These are phyloP conservation scores for Vigna trinervia DNA, from an alignment of 306 rosid genomes.

Conservation along the genomic window DNA sequence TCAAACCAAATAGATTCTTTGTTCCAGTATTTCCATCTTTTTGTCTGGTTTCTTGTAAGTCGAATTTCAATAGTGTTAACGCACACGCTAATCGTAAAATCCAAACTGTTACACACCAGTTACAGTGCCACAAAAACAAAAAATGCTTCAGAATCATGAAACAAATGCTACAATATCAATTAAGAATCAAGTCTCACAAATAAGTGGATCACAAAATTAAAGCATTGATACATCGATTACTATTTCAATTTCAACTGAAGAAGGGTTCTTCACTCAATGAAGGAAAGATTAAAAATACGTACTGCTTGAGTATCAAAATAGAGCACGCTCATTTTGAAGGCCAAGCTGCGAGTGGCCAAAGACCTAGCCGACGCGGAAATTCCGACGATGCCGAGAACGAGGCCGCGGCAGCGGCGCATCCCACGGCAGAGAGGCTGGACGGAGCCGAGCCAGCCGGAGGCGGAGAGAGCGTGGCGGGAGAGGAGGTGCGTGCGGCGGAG, in stretches of 20 bases:
- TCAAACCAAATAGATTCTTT: neutral
- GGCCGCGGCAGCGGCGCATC: constrained; percentile 96
- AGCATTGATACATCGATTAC: neutral
- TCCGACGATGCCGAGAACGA: constrained; percentile 91
- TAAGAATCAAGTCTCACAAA: neutral
- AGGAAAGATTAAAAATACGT: constrained; percentile 16
- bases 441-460: constrained; percentile 99
- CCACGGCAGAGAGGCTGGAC: constrained; percentile 97
- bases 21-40: neutral
- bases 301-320: constrained; percentile 86
- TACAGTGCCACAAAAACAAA: neutral
- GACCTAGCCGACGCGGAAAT: constrained; percentile 95
- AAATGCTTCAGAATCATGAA: neutral
- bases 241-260: constrained; percentile 1
- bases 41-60: neutral
- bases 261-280: neutral
- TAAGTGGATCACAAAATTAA: constrained; percentile 12
- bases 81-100: neutral
- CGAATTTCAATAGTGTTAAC: neutral
- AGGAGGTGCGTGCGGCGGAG: constrained; percentile 94
- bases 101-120: constrained; percentile 8
- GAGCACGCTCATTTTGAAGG: constrained; percentile 93
- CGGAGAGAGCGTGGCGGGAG: constrained; percentile 87
- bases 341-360: constrained; percentile 92
- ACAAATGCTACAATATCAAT: neutral